Conservation (phyloP, 768 basidiomycete species). For the Polyporus arcularius region DNA sequence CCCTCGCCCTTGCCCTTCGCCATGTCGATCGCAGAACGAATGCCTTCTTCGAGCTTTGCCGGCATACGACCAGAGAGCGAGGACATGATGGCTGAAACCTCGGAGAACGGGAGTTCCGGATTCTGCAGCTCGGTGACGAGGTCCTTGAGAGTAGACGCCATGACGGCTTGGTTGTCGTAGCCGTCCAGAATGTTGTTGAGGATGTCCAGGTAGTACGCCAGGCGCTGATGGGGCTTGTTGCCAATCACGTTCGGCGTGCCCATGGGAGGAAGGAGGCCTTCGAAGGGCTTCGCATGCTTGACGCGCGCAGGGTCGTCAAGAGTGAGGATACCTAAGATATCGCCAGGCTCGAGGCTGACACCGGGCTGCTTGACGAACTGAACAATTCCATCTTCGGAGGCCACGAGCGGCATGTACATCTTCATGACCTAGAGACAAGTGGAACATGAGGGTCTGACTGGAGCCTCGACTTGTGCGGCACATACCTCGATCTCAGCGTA, state of each 20-base stretch:
- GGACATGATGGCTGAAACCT: conserved; percentile 81
- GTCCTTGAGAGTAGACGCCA: conserved; percentile 85
- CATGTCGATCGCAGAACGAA: conserved; percentile 76
- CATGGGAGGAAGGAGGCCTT: conserved; percentile 87
- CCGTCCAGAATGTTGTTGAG: conserved; percentile 93
- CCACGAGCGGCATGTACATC: conserved; percentile 99
- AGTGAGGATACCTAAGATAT: conserved; percentile 95
- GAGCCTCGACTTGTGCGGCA: not conserved
- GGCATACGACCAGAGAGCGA: conserved; percentile 93
- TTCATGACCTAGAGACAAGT: conserved; percentile 79
- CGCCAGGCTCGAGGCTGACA: conserved; percentile 93
- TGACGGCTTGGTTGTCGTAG: conserved; percentile 93
- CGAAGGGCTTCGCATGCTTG: conserved; percentile 98
- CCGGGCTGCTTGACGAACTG: conserved; percentile 99
- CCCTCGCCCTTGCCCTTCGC: conserved; percentile 71
- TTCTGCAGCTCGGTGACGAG: conserved; percentile 81
- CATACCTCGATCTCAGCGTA: conserved; percentile 97
- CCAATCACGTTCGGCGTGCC: conserved; percentile 85
- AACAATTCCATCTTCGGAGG: conserved; percentile 90
- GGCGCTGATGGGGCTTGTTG: conserved; percentile 87
- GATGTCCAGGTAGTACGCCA: conserved; percentile 69
- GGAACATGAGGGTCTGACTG: not conserved
- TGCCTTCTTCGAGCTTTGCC: conserved; percentile 81
- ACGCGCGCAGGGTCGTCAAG: conserved; percentile 96
- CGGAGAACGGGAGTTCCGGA: conserved; percentile 86